A percentile compares a stretch with the other conserved stretches of the same genome.
Conservation (phyloP, 106 monocot genomes). For the Apostasia shenzhenica region DNA sequence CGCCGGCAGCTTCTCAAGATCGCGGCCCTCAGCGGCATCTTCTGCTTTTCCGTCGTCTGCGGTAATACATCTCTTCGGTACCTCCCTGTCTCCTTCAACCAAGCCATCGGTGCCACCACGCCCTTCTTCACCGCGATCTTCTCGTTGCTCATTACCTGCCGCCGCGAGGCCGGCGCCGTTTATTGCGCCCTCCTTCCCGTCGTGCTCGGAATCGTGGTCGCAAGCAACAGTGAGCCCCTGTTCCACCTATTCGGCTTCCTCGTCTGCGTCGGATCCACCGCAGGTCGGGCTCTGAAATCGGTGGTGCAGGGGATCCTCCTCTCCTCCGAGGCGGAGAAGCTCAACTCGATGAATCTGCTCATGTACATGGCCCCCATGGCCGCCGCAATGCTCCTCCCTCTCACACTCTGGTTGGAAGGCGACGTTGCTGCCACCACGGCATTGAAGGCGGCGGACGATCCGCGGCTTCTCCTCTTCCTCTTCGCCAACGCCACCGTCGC, state of each 20-base stretch:
- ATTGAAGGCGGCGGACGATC: conserved; percentile 11
- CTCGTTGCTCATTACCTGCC: conserved; percentile 32
- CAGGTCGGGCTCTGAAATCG: conserved; percentile 32
- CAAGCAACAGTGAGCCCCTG: conserved; percentile 35
- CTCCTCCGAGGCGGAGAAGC: conserved; percentile 25
- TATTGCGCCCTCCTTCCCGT: conserved; percentile 40
- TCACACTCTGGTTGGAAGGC: conserved; percentile 20
- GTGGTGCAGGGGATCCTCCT: conserved; percentile 36
- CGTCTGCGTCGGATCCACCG: conserved; percentile 31
- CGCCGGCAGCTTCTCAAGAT: conserved; percentile 36
- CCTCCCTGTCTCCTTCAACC: conserved; percentile 49
- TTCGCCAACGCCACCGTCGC: conserved; percentile 31
- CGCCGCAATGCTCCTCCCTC: conserved; percentile 19
- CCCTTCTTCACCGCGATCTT: conserved; percentile 56
- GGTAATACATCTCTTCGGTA: conserved; percentile 49
- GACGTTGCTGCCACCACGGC: conserved; percentile 11
- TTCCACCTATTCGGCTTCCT: conserved; percentile 35
- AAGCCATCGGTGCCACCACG: conserved; percentile 50
- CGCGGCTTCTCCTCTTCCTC: conserved; percentile 15
- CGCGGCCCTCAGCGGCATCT: conserved; percentile 33
- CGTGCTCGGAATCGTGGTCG: conserved; percentile 42
- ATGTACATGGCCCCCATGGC: conserved; percentile 40
- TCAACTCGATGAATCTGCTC: conserved; percentile 42
- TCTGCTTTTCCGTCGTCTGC: conserved; percentile 46
- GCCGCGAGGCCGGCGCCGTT: conserved; percentile 25